Conservation (phyloP, 305 asterid species). For the Fraxinus floribunda region DNA sequence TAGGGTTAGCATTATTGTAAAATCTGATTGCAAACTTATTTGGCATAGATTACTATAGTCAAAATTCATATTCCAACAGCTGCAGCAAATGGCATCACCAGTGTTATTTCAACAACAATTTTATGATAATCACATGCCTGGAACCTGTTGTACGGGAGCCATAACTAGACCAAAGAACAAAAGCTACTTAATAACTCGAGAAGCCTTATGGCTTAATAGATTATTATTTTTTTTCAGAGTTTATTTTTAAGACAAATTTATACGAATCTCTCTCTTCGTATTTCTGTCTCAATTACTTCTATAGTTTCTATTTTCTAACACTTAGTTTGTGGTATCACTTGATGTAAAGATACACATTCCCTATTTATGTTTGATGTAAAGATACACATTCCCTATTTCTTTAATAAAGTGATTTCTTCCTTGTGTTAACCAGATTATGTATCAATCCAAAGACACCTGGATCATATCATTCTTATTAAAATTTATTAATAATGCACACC, state of each 20-base stretch:
- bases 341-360: background rate
- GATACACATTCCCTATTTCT: too few species aligned
- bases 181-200: slow-evolving; percentile 1
- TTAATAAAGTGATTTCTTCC: background rate
- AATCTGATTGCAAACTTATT: background rate
- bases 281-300: background rate
- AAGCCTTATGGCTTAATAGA: background rate
- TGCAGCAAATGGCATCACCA: background rate
- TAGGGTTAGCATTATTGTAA: background rate
- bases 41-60: background rate
- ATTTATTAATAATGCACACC: background rate
- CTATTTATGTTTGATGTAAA: background rate
- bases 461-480: background rate
- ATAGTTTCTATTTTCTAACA: background rate
- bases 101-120: background rate
- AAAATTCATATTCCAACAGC: background rate
- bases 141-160: background rate
- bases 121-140: background rate
- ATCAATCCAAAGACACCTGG: background rate
- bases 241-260: background rate
- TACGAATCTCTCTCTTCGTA: background rate
- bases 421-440: background rate
- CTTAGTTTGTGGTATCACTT: background rate
- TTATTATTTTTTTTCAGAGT: background rate
- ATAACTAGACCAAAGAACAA: background rate